Evolutionary conservation across 805 yeast species (phyloP), one percentile per base, ranked within the genome.

Genomic region (Saturnispora dispora): DNA sequence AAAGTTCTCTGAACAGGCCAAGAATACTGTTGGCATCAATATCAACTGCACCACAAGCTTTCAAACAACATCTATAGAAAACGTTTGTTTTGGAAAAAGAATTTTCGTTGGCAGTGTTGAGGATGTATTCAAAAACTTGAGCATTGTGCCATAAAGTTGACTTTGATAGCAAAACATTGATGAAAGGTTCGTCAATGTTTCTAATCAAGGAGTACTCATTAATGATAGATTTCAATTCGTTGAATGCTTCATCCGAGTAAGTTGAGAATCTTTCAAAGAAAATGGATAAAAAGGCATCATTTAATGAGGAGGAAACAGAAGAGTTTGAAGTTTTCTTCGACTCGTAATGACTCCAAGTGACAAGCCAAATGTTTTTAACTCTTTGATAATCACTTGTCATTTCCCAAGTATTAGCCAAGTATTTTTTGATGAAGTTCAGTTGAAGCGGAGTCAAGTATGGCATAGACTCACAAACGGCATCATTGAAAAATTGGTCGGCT

Each of bases 111-210:
- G 82, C 86, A 52, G 82, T 79, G 44, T 75, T 74, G 35, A 83
- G 72, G 52, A 86, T 71, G 55, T 80, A 82, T 58, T 82, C 79
- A 52, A 83, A 76, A 11, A 83, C 81, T n/a, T 71, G 70, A 54
- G 80, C 72, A 62, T 82, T 83, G 50, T 75, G 75, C 95, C 95
- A 86, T 54, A 72, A 68, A 32, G 79, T 78, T 57, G 80, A 76
- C 61, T 81, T 82, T 40, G 87, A 77, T 52, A 87, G 72, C 50
- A 86, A 72, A 42, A 86, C 85, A 65, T 87, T 88, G 65, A 88
- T 77, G 61, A 88, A 85, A n/a, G 87, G 83, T 64, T 85, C 91
- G 64, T 86, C 91, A 51, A 83, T 74, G 22, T 76, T 71, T 60
- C 79, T 79, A 54, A 80, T 71, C 45, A 72, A 72, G 47, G 79